phyloP scores from a whole-genome alignment of 345 rosid genomes.

The Xanthoceras sorbifolium region DNA sequence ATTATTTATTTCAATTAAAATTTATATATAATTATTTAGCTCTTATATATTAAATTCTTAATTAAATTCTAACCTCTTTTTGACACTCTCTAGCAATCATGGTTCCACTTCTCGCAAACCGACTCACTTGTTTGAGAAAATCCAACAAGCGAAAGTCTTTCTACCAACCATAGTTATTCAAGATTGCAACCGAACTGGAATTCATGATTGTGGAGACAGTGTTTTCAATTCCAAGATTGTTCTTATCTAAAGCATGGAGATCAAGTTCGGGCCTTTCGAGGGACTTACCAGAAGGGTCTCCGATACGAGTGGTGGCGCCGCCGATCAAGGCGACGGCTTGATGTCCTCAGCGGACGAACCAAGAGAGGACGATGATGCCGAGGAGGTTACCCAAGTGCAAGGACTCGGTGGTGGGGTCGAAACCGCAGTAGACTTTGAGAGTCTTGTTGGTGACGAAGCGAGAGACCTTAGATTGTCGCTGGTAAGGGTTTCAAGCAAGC shows the following conservation, averaged over 20 bases:
- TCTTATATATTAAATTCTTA: no score
- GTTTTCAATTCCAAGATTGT: constrained; percentile 54
- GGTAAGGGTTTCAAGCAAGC: constrained; percentile 80
- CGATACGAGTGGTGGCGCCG: constrained; percentile 90
- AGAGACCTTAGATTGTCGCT: constrained; percentile 70
- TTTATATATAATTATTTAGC: no score
- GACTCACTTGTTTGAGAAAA: constrained; percentile 76
- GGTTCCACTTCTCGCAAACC: constrained; percentile 77
- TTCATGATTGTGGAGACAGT: constrained; percentile 48
- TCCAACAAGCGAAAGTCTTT: constrained; percentile 77
- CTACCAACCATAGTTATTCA: constrained; percentile 98
- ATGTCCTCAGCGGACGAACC: constrained; percentile 94
- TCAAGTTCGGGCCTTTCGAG: constrained; percentile 91
- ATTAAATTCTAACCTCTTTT: constrained; percentile 86
- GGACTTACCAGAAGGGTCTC: constrained; percentile 96
- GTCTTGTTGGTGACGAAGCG: constrained; percentile 32
- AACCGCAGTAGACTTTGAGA: constrained; percentile 83
- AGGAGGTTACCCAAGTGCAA: constrained; percentile 91
- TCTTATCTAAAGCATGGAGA: constrained; percentile 50
- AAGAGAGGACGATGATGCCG: constrained; percentile 88
- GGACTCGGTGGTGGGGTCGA: constrained; percentile 95
- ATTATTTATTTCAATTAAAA: no score
- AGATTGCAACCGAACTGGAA: constrained; percentile 32
- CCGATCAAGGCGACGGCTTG: constrained; percentile 83
- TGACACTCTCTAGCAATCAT: constrained; percentile 95